Conservation (phyloP, 108 stramenopile species). For the Pseudonitzschia multiseries region DNA sequence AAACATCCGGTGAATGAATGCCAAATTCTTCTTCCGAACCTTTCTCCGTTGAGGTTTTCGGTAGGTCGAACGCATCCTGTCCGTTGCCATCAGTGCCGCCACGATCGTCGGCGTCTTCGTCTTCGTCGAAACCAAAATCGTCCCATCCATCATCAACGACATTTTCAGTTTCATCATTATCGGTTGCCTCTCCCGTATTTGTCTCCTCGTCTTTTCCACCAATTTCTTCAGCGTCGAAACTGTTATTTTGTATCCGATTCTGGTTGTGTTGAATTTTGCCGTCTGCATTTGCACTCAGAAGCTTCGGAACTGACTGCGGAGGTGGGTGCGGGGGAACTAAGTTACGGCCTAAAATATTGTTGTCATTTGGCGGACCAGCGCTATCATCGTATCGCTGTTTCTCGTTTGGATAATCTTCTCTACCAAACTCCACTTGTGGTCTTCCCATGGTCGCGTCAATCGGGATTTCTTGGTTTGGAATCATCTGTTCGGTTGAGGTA, state of each 20-base stretch:
- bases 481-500: background rate
- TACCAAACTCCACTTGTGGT: background rate
- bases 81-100: background rate
- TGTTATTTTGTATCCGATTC: background rate
- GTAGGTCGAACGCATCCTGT: background rate
- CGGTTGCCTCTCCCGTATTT: background rate
- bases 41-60: background rate
- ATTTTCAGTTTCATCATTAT: slow-evolving; percentile 12
- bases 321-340: background rate
- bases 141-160: slow-evolving; percentile 34
- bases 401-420: background rate
- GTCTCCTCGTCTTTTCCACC: background rate
- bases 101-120: background rate
- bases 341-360: background rate
- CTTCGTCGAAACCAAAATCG: slow-evolving; percentile 34
- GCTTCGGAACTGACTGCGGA: background rate
- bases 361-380: background rate
- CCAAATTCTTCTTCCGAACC: background rate
- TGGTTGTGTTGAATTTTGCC: background rate
- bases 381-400: slow-evolving; percentile 11
- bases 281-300: background rate
- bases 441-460: too few species aligned
- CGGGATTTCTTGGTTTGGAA: background rate
- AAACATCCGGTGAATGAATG: background rate
- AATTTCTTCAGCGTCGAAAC: background rate